Evolutionary conservation across 352 stramenopile genomes (phyloP).

Genomic region (Pythium chondricola): DNA sequence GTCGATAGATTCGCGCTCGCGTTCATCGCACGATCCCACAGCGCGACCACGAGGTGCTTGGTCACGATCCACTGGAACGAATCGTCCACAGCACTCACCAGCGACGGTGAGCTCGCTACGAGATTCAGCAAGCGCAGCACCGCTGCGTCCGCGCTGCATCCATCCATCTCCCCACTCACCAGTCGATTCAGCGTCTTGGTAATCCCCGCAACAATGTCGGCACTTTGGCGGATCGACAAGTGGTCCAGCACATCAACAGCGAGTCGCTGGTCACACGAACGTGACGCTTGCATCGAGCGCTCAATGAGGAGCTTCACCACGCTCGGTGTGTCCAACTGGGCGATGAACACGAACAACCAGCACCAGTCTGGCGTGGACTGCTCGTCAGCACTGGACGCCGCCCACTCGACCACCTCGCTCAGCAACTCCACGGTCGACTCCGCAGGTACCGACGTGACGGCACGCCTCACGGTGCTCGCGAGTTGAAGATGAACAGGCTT

Average conservation of each 20-base stretch:
- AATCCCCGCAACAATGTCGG: constrained; percentile 46
- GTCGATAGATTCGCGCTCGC: background rate
- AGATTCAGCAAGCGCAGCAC: constrained; percentile 24
- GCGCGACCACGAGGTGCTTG: constrained; percentile 27
- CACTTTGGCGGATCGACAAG: constrained; percentile 26
- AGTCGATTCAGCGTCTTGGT: constrained; percentile 27
- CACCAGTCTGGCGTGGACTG: constrained; percentile 1
- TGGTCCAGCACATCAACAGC: constrained; percentile 27
- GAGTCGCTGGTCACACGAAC: background rate
- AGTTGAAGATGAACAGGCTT: constrained; percentile 49
- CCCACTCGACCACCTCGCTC: constrained; percentile 46
- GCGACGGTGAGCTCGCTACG: constrained; percentile 22
- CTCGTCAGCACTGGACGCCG: background rate
- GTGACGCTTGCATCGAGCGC: constrained; percentile 13
- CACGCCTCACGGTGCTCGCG: constrained; percentile 29
- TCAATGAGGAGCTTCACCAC: constrained; percentile 44
- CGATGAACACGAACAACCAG: constrained; percentile 43
- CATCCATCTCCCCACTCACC: background rate
- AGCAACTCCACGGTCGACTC: constrained; percentile 17
- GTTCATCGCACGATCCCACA: constrained; percentile 7
- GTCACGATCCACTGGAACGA: constrained; percentile 64
- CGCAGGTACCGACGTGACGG: constrained; percentile 28
- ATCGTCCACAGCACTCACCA: constrained; percentile 42
- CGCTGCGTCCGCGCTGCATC: background rate
- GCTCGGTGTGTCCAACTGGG: constrained; percentile 34